Conservation (phyloP, 176 grass and related monocot genomes). For the Ananas comosus region DNA sequence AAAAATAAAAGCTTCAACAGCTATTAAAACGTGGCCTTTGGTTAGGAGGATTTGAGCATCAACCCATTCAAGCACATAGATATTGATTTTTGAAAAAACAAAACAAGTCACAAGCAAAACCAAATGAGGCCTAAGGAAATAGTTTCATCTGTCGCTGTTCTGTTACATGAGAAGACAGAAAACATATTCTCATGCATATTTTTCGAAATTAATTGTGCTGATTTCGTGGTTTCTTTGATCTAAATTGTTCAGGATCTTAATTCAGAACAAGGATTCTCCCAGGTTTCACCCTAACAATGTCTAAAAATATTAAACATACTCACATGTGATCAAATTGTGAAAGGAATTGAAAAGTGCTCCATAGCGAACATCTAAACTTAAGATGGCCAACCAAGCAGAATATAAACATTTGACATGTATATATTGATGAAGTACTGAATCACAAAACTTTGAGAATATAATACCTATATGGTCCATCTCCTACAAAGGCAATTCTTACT, state of each 20-base stretch:
- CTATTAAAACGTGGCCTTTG: not conserved
- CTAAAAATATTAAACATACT: too few species aligned
- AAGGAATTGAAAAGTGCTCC: too few species aligned
- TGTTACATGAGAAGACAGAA: not conserved
- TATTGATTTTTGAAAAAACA: not conserved
- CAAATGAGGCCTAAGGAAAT: too few species aligned
- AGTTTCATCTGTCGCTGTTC: not conserved
- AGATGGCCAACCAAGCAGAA: not conserved
- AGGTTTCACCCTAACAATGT: too few species aligned
- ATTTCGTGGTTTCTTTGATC: too few species aligned
- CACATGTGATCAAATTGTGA: too few species aligned
- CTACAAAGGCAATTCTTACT: constrained; percentile 92
- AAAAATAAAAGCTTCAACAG: constrained; percentile 5
- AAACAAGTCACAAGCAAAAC: not conserved
- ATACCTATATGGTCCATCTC: constrained; percentile 86
- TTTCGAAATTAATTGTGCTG: too few species aligned
- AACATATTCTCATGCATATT: too few species aligned
- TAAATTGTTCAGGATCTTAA: too few species aligned
- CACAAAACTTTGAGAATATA: constrained; percentile 4
- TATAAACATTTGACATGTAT: constrained; percentile 3
- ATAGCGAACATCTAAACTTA: not conserved
- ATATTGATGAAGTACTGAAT: constrained; percentile 13
- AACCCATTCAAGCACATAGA: too few species aligned
- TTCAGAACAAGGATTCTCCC: too few species aligned
- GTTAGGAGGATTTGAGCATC: not conserved